phyloP scores from a whole-genome alignment of 129 eudicot genomes.

The Saussurea involucrata region DNA sequence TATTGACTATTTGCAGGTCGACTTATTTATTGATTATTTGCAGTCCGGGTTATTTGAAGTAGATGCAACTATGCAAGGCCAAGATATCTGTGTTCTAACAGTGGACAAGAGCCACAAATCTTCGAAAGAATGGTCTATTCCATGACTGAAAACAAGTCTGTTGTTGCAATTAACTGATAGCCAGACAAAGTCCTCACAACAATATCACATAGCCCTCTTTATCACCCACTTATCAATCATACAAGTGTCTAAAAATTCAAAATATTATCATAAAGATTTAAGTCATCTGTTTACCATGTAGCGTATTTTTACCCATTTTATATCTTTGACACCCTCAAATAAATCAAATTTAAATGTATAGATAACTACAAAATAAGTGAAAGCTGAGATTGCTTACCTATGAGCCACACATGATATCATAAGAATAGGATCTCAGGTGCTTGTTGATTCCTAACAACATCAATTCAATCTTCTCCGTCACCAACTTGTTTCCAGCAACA shows the following conservation, averaged over 20 bases:
- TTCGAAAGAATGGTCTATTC: slow-evolving; percentile 6
- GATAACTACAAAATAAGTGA: background rate
- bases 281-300: background rate
- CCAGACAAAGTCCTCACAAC: background rate
- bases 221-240: slow-evolving; percentile 2
- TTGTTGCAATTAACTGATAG: background rate
- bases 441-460: slow-evolving; percentile 27
- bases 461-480: slow-evolving; percentile 24
- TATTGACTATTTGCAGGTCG: background rate
- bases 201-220: background rate
- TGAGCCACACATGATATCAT: slow-evolving; percentile 9
- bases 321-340: background rate
- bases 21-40: background rate
- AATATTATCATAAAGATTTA: too few species aligned
- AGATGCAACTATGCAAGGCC: background rate
- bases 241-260: background rate
- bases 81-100: too few species aligned
- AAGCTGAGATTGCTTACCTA: background rate
- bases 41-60: background rate
- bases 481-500: slow-evolving; percentile 48
- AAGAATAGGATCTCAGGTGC: slow-evolving; percentile 41
- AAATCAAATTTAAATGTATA: background rate
- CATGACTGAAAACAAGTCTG: too few species aligned
- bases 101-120: background rate
- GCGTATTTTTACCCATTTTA: background rate